Base-by-base conservation (phyloP, 2,329 filamentous ascomycete genomes). In the Ophiocordyceps australis region DNA sequence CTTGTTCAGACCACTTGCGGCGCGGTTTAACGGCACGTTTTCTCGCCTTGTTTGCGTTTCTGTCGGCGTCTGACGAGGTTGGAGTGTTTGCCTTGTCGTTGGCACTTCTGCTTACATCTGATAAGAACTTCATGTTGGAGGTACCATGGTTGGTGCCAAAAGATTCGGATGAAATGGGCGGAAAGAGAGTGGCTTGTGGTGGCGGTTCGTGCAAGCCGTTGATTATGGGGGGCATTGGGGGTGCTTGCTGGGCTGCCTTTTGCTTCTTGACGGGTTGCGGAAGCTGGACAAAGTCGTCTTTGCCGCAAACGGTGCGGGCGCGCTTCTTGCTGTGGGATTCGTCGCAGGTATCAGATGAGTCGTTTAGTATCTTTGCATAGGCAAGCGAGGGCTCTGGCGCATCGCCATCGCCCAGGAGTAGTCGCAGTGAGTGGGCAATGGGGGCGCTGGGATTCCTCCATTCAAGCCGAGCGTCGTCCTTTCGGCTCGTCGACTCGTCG, bases 221-320 rank as follows among this genome's bases (percentile, higher is more conserved):
- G 41, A 74, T 74, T 32, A 74, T 74, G 27, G 69, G 69, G 7
- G 70, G 70, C 40, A 70, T 63, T 25, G 62, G 51, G 8, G 47
- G 59, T 5, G 57, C 50, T 37, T 66, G 61, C 32, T 64, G 59
- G 9, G 58, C 53, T 4, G 68, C 61, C 41, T 68, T 73, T 36
- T 69, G 66, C 40, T 73, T 74, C 52, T 73, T 73, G 24, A 67
- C 54, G 4, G 68, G 69, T 38, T 74, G 66, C 1, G 70, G 70
- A 11, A 74, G 51, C 40, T 74, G 68, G 20, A 72, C 59, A 33
- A 71, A 66, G 33, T 74, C 67, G 30, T 74, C 70, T 35, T 70
- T 69, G 29, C 49, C 50, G 16, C 56, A 48, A 22, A 58, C 42
- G 7, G 47, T 47, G 25, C 58, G 49, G 17, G 52, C 54, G n/a